Base-by-base conservation (phyloP, 73 alveolate genomes). In the Paramecium primaurelia region DNA sequence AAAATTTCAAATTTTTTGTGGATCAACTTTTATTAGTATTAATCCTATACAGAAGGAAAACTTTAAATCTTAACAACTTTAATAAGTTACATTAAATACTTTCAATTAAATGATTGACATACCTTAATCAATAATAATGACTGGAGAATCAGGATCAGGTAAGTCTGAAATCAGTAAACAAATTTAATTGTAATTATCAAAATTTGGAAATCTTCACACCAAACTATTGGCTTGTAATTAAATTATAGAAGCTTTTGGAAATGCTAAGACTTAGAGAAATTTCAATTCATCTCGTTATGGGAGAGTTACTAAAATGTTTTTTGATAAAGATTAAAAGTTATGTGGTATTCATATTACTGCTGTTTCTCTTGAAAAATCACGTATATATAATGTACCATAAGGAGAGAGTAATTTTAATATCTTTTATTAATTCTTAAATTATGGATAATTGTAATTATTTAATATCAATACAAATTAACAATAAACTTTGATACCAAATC, bases 91-190 rank as follows among this genome's bases (percentile, higher is more conserved):
- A 34, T 12, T 28, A 8, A 64, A 64, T 64, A 25, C 26, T 32
- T 28, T 14, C 47, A 22, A 64, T 64, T 32, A 28, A 32, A 64
- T 64, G 84, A 64, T 64, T 32, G 84, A 64, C 6, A 4, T 32
- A 25, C 47, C 84, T 69, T 97, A 97, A 83, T 87, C 98, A 25
- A 95, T 98, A 9, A 97, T 98, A 16, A 97, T 98, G 34, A 95
- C 99, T 86, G 99, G 99, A 8, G 99, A 98, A 95, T 95, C 99
- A 58, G 99, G 99, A 8, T 98, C 99, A 7, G 99, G 99, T 14
- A 98, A 98, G 86, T 97, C 99, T 1, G 99, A 97, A 84, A 97
- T 98, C 1, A 96, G 99, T 4, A 98, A 98, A 93, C 86, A 92
- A 18, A 30, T 36, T 73, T 37, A 40, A 73, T 37, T 36, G 3